These are phyloP conservation scores for Phytophthora cactorum DNA, from an alignment of 352 stramenopile species.

Conservation along the genomic window DNA sequence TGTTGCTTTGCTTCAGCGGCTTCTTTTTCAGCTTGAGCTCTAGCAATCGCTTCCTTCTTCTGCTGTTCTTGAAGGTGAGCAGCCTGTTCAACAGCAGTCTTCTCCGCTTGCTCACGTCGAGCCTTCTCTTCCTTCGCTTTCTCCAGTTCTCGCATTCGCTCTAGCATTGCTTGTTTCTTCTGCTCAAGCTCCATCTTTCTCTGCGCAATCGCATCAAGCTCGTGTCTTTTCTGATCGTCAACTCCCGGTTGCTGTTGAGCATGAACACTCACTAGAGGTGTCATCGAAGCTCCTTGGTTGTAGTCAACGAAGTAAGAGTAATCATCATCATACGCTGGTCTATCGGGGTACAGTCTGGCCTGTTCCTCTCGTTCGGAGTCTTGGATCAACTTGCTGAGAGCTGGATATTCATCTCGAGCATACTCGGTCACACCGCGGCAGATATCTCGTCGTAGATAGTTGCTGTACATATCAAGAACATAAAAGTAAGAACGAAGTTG, in stretches of 20 bases:
- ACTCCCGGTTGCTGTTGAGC: conserved; percentile 18
- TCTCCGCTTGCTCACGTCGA: conserved; percentile 48
- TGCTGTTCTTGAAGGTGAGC: conserved; percentile 27
- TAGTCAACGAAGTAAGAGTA: conserved; percentile 81
- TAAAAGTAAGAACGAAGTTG: background rate
- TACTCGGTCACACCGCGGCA: conserved; percentile 88
- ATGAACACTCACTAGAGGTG: conserved; percentile 5
- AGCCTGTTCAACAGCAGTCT: conserved; percentile 36
- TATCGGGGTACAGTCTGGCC: conserved; percentile 64
- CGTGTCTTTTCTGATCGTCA: conserved; percentile 35
- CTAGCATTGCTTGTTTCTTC: conserved; percentile 59
- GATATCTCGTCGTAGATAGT: conserved; percentile 72
- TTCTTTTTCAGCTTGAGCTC: conserved; percentile 44
- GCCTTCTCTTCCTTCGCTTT: conserved; percentile 59
- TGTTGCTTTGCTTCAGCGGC: conserved; percentile 35
- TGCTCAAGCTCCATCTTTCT: conserved; percentile 64
- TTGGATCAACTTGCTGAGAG: conserved; percentile 75
- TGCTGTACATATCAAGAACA: conserved; percentile 34
- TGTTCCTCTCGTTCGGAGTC: conserved; percentile 64
- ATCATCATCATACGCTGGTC: conserved; percentile 61
- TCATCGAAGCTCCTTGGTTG: conserved; percentile 17
- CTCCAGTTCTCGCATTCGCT: conserved; percentile 56
- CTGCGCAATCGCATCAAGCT: conserved; percentile 66
- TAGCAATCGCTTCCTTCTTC: conserved; percentile 30
- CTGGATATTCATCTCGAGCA: conserved; percentile 67